phyloP scores from a whole-genome alignment of 1,139 yeast species.

The Kodamaea suecica region DNA sequence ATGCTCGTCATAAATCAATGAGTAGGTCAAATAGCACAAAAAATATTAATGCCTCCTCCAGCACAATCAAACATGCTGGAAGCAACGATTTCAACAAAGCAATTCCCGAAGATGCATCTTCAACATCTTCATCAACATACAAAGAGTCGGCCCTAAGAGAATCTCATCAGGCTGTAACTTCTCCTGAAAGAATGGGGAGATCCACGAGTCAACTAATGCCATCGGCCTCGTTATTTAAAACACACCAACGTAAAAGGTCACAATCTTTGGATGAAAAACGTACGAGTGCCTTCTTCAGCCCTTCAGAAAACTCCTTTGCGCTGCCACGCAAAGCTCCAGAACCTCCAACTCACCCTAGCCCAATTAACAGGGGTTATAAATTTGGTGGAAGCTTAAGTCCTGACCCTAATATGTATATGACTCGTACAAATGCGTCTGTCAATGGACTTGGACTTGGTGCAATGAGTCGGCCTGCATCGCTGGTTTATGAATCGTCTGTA shows the following conservation, averaged over 20 bases:
- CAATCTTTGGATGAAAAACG: conserved; percentile 50
- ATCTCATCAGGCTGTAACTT: conserved; percentile 2
- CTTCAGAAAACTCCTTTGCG: conserved; percentile 28
- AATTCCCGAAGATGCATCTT: not conserved
- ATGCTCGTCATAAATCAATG: conserved; percentile 15
- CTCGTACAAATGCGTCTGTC: conserved; percentile 26
- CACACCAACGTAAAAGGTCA: conserved; percentile 46
- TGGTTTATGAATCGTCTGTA: conserved; percentile 39
- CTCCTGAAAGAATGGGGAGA: conserved; percentile 2
- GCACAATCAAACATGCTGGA: no score
- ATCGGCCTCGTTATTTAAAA: conserved; percentile 15
- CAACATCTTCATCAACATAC: not conserved
- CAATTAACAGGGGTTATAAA: conserved; percentile 22
- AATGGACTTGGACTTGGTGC: conserved; percentile 11
- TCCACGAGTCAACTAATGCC: conserved; percentile 15
- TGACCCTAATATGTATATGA: conserved; percentile 19
- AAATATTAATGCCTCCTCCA: no score
- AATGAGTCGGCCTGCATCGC: conserved; percentile 40
- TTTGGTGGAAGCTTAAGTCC: conserved; percentile 23
- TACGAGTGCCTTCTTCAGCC: conserved; percentile 12
- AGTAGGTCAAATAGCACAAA: conserved; percentile 11
- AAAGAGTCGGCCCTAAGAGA: not conserved
- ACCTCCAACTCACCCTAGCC: conserved; percentile 48
- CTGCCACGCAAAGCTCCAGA: conserved; percentile 67
- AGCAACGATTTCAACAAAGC: conserved; percentile 6